Evolutionary conservation across 148 eudicot genomes (phyloP).

Genomic region (Nepenthes gracilis): DNA sequence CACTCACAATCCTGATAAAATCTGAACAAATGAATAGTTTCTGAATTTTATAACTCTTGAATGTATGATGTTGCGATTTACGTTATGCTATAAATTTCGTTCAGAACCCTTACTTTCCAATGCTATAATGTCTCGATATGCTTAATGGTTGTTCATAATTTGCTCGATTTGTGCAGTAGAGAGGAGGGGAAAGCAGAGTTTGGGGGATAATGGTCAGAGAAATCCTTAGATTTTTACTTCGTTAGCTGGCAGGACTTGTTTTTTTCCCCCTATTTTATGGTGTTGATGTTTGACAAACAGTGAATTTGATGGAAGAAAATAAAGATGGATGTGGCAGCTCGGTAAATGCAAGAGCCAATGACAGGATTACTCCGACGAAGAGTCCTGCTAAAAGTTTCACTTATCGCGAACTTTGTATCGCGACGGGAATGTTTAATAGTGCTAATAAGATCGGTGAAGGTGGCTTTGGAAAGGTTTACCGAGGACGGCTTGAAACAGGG

Average conservation of each 20-base stretch:
- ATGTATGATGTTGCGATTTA: too few relatives aligned
- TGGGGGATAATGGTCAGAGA: slow-evolving; percentile 17
- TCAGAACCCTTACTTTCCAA: too few relatives aligned
- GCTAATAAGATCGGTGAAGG: slow-evolving; percentile 64
- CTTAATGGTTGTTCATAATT: slow-evolving; percentile 1
- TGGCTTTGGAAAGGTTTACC: slow-evolving; percentile 64
- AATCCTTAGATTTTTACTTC: background rate
- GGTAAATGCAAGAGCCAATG: slow-evolving; percentile 14
- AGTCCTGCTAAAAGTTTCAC: slow-evolving; percentile 32
- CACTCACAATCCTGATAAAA: too few relatives aligned
- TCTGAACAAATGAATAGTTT: too few relatives aligned
- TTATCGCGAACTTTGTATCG: slow-evolving; percentile 30
- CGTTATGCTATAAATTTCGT: too few relatives aligned
- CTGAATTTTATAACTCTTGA: too few relatives aligned
- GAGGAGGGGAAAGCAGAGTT: slow-evolving; percentile 10
- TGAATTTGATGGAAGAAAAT: slow-evolving; percentile 12
- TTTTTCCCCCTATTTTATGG: background rate
- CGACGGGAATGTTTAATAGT: slow-evolving; percentile 27
- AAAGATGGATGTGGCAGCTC: slow-evolving; percentile 11
- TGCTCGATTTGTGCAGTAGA: slow-evolving; percentile 14
- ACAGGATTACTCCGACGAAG: slow-evolving; percentile 6
- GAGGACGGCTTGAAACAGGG: slow-evolving; percentile 27
- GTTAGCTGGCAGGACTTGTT: background rate
- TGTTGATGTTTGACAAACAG: background rate
- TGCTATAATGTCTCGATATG: too few relatives aligned